A percentile compares a stretch with the other conserved stretches of the same genome.
These are phyloP conservation scores for Echites panduratus DNA, from an alignment of 257 asterid genomes.

Conservation along the genomic window DNA sequence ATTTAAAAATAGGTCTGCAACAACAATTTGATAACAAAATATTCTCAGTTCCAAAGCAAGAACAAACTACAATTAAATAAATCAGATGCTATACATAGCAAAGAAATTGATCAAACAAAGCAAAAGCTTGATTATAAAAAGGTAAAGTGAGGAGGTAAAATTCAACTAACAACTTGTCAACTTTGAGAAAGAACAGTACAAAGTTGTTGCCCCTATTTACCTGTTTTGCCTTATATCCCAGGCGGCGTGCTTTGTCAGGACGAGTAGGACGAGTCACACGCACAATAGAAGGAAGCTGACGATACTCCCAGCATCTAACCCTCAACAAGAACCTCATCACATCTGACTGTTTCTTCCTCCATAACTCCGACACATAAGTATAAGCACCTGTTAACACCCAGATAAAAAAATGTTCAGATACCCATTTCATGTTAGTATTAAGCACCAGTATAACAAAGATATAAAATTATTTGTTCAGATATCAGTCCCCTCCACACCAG, in stretches of 20 bases:
- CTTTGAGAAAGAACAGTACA: neutral
- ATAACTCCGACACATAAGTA: constrained; percentile 21
- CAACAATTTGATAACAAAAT: too few relatives aligned
- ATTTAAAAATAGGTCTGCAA: too few relatives aligned
- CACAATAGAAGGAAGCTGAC: constrained; percentile 28
- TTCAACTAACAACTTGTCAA: neutral
- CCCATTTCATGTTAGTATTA: too few relatives aligned
- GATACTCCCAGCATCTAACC: constrained; percentile 27
- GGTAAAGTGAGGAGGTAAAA: neutral
- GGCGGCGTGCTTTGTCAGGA: constrained; percentile 25
- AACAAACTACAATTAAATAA: neutral
- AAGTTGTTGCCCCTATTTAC: neutral
- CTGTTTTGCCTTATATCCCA: constrained; percentile 26
- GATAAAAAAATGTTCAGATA: too few relatives aligned
- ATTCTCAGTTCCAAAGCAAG: neutral
- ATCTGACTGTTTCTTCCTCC: constrained; percentile 27
- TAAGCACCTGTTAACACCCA: constrained; percentile 15
- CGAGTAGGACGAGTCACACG: constrained; percentile 22
- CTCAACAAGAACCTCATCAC: constrained; percentile 23
- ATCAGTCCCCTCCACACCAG: too few relatives aligned
- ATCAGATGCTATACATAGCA: neutral
- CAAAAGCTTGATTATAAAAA: too few relatives aligned
- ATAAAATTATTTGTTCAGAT: too few relatives aligned
- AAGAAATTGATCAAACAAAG: too few relatives aligned
- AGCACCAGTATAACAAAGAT: too few relatives aligned